These are phyloP conservation scores for Spergularia marina DNA, from an alignment of 148 eudicot genomes.

Conservation along the genomic window DNA sequence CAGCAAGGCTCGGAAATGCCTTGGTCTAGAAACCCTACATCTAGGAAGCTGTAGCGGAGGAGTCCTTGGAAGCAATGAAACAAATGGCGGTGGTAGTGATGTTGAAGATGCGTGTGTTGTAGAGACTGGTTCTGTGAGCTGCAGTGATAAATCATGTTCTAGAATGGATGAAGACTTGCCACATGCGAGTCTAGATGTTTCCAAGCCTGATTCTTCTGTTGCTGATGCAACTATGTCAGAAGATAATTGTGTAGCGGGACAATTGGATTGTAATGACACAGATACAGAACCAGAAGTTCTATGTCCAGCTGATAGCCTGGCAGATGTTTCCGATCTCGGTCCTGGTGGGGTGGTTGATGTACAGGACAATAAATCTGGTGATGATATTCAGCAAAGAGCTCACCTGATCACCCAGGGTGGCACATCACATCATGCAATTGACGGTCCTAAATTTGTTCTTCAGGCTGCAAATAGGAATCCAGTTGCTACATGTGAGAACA, in stretches of 20 bases:
- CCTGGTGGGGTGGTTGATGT: constrained; percentile 28
- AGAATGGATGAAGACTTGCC: constrained; percentile 50
- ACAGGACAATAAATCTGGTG: constrained; percentile 14
- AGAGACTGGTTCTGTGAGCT: constrained; percentile 45
- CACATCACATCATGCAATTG: constrained; percentile 14
- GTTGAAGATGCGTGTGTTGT: constrained; percentile 58
- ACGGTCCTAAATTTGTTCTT: constrained; percentile 11
- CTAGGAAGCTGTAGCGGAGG: constrained; percentile 33
- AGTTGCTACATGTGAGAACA: constrained; percentile 13
- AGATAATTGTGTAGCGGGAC: constrained; percentile 26
- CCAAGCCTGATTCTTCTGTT: constrained; percentile 30
- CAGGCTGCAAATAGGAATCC: constrained; percentile 21
- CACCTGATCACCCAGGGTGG: constrained; percentile 4
- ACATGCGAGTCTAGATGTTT: constrained; percentile 32
- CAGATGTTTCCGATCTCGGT: constrained; percentile 23
- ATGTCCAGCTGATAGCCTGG: constrained; percentile 21
- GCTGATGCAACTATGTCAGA: constrained; percentile 31
- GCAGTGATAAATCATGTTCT: constrained; percentile 48
- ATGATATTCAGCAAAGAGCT: constrained; percentile 8
- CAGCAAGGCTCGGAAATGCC: constrained; percentile 72
- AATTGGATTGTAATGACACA: constrained; percentile 24
- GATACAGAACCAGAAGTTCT: constrained; percentile 23
- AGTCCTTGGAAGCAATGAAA: constrained; percentile 34
- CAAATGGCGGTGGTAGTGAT: constrained; percentile 56
- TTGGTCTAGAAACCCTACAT: constrained; percentile 54